These are phyloP conservation scores for Suhomyces wounanorum DNA, from an alignment of 1,139 yeast genomes.

Conservation along the genomic window DNA sequence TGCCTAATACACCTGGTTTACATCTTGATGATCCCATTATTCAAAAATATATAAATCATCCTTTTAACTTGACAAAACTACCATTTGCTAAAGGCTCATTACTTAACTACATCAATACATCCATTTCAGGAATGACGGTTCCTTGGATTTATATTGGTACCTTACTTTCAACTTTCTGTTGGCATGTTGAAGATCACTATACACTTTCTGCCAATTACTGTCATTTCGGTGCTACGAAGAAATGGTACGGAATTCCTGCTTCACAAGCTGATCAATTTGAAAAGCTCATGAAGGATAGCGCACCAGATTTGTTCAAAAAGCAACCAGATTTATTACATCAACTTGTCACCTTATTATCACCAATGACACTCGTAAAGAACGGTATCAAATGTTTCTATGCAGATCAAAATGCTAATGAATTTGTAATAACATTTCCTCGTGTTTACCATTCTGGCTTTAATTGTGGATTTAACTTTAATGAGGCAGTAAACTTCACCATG, in stretches of 20 bases:
- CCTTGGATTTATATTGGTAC: conserved; percentile 85
- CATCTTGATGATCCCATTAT: conserved; percentile 20
- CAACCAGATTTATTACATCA: conserved; percentile 92
- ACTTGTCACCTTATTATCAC: conserved; percentile 77
- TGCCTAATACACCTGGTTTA: conserved; percentile 35
- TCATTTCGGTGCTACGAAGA: conserved; percentile 71
- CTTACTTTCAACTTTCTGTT: conserved; percentile 73
- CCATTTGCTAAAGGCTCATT: conserved; percentile 70
- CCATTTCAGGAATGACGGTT: conserved; percentile 78
- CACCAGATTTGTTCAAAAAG: conserved; percentile 81
- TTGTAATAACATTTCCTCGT: conserved; percentile 70
- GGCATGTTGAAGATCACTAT: conserved; percentile 86
- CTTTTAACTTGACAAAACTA: conserved; percentile 66
- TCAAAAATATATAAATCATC: conserved; percentile 51
- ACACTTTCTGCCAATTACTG: conserved; percentile 78
- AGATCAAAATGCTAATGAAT: conserved; percentile 81
- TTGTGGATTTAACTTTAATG: conserved; percentile 75
- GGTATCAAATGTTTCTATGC: conserved; percentile 68
- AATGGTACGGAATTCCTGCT: conserved; percentile 79
- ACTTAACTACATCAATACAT: conserved; percentile 57
- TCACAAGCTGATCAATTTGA: conserved; percentile 56
- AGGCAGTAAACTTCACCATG: conserved; percentile 78
- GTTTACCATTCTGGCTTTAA: conserved; percentile 84
- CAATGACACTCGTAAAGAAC: conserved; percentile 52
- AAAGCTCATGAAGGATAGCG: conserved; percentile 50